Evolutionary conservation across 2,329 filamentous ascomycete genomes (phyloP).

Genomic region (Aspergillus phoenicis): DNA sequence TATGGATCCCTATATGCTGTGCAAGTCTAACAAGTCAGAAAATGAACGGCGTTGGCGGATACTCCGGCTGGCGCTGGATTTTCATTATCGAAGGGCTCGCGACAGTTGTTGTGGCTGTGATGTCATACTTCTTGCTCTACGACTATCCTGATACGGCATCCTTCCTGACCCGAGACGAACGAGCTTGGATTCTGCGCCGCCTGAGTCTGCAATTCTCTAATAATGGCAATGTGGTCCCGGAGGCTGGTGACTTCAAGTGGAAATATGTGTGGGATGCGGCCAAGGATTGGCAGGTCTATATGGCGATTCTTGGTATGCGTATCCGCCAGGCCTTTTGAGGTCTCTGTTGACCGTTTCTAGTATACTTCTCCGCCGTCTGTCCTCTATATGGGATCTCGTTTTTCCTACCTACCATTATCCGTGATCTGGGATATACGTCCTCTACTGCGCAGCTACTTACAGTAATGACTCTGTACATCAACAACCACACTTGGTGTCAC

Average conservation of each 20-base stretch:
- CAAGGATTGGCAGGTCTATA: conserved; percentile 46
- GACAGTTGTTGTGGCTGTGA: conserved; percentile 46
- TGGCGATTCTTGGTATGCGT: conserved; percentile 41
- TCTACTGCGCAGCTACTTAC: conserved; percentile 46
- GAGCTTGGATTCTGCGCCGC: conserved; percentile 41
- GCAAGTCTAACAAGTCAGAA: conserved; percentile 29
- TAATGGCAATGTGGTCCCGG: conserved; percentile 29
- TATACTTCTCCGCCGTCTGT: conserved; percentile 48
- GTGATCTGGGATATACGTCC: conserved; percentile 42
- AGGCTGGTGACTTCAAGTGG: conserved; percentile 38
- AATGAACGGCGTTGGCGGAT: conserved; percentile 54
- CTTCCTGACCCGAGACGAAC: conserved; percentile 47
- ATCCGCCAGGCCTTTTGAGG: background rate
- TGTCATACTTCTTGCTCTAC: conserved; percentile 49
- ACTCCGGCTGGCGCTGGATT: conserved; percentile 54
- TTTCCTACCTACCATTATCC: conserved; percentile 47
- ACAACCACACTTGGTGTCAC: background rate
- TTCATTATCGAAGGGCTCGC: conserved; percentile 54
- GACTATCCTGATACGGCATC: conserved; percentile 50
- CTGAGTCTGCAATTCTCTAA: conserved; percentile 39
- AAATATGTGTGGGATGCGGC: conserved; percentile 45
- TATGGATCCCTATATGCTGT: conserved; percentile 8
- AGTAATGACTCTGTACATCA: conserved; percentile 25
- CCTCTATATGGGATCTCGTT: conserved; percentile 47
- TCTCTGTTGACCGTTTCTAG: conserved; percentile 15